Base-by-base conservation (phyloP, 768 basidiomycete species). In the Mycena capillaripes region DNA sequence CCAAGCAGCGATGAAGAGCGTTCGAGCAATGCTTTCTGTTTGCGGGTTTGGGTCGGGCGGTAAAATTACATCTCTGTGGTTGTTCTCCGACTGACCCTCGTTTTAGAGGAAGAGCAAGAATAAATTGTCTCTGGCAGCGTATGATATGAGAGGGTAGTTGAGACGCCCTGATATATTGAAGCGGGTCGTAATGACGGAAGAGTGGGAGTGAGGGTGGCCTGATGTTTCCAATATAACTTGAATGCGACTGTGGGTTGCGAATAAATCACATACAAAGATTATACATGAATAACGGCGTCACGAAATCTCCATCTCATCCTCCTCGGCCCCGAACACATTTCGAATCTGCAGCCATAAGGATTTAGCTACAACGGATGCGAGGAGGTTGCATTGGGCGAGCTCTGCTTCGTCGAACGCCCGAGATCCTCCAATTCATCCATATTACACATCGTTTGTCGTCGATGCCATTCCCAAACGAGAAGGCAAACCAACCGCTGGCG, bases 401-500 rank as follows among this genome's bases (percentile, higher is more conserved):
- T 86, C 85, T 1, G 67, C 78, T 58, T 84, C 84, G 48, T 86
- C 82, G 72, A 88, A 85, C 1, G 70, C 9, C 52, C 78, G 76
- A 3, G 69, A 72, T 0, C 58, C 81, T 82, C 88, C 91, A 92
- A 75, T 86, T 89, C 17, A 88, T 86, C 91, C 91, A 92, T 12
- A 92, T n/a, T n/a, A n/a, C 87, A 58, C 86, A 85, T 38, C 81
- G 79, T 23, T 75, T 72, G 17, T 79, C 76, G 12, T 72, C 64
- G 11, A 62, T 71, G 9, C 78, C 76, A 66, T 81, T 80, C 6
- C 83, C 80, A 76, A 87, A 86, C 65, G 92, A 75, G 79, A 94
- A 95, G 1, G 92, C 93, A 75, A 95, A 95, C 73, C 91, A 91
- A 0, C 93, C 93, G 6, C 84, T 81, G 8, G 84, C 88, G 1